A percentile compares a stretch with the other conserved stretches of the same genome.
phyloP scores from a whole-genome alignment of 192 early-diverging fungal genomes.

The Linnemannia exigua region DNA sequence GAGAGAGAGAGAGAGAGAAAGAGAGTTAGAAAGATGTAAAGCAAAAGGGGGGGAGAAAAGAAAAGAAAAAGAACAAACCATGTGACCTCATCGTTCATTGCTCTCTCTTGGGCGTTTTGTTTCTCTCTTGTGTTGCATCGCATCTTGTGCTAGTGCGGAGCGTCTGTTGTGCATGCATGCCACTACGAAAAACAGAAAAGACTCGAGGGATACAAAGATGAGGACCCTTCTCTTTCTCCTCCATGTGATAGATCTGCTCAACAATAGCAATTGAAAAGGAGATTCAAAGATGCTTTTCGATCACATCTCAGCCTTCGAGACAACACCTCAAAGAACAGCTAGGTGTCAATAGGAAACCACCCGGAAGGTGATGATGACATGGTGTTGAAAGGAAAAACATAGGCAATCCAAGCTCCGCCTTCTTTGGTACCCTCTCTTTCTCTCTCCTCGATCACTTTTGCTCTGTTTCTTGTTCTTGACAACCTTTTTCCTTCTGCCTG shows the following conservation, averaged over 20 bases:
- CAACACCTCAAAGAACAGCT: background rate
- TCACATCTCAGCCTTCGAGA: background rate
- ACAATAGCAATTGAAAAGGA: background rate
- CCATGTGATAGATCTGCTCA: background rate
- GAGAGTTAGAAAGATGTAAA: background rate
- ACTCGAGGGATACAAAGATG: no score
- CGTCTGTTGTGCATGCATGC: background rate
- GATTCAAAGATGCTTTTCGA: background rate
- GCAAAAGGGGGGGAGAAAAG: background rate
- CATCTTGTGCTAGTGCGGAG: background rate
- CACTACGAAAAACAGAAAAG: background rate
- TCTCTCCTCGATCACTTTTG: background rate
- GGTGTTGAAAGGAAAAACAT: background rate
- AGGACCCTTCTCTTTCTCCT: background rate
- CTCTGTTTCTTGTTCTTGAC: background rate
- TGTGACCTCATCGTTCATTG: background rate
- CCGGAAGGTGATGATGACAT: background rate
- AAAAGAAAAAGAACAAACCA: background rate
- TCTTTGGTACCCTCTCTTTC: no score
- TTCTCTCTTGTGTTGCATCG: background rate
- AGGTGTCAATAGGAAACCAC: background rate
- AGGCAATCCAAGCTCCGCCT: background rate
- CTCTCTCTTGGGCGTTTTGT: background rate
- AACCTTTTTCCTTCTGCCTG: background rate
- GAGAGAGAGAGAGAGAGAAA: no score